Conservation (phyloP, 129 eudicot species). For the Pulicaria dysenterica region DNA sequence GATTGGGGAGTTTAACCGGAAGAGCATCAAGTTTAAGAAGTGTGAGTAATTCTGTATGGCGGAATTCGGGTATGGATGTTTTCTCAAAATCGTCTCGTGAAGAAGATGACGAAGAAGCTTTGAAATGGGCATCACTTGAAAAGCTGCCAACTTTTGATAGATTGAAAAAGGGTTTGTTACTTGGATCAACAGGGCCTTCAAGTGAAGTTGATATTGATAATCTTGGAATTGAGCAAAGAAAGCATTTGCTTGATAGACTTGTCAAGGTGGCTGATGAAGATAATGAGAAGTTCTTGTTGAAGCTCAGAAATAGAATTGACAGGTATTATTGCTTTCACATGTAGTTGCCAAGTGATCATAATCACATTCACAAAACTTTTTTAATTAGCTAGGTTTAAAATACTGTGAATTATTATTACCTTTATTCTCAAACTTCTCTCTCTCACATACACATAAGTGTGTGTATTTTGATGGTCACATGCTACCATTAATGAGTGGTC, state of each 20-base stretch:
- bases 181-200: constrained; percentile 57
- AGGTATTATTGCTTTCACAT: too few relatives aligned
- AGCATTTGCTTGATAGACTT: constrained; percentile 60
- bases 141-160: constrained; percentile 82
- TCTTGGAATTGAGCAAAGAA: constrained; percentile 56
- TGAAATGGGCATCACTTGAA: constrained; percentile 95
- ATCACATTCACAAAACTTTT: too few relatives aligned
- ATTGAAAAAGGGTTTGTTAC: constrained; percentile 62
- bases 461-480: too few relatives aligned
- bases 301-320: constrained; percentile 63
- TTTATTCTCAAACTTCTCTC: too few relatives aligned
- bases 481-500: too few relatives aligned
- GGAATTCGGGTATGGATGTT: constrained; percentile 50
- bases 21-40: constrained; percentile 48
- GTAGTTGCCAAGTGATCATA: too few relatives aligned
- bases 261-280: constrained; percentile 70
- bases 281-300: constrained; percentile 71
- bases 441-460: too few relatives aligned
- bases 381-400: too few relatives aligned
- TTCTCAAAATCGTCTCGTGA: constrained; percentile 58
- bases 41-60: constrained; percentile 50
- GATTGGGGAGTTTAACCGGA: constrained; percentile 38
- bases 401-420: too few relatives aligned
- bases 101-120: constrained; percentile 87
- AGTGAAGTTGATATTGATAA: constrained; percentile 57